Conservation (phyloP, 2,329 filamentous ascomycete species). For the Aureobasidium leucospermi region DNA sequence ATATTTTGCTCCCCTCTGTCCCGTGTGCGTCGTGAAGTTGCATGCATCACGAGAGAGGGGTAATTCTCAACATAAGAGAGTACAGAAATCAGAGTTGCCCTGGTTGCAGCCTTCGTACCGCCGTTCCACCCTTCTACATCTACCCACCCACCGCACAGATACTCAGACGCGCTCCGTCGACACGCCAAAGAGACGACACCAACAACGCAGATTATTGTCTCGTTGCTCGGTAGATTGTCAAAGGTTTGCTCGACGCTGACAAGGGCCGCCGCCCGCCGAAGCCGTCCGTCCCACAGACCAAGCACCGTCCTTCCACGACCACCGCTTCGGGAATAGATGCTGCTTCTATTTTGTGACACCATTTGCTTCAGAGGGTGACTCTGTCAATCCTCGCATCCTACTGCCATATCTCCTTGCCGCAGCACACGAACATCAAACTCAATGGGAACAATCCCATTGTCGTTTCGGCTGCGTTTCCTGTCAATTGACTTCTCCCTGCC, state of each 20-base stretch:
- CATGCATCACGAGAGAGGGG: not conserved
- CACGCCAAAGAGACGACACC: not conserved
- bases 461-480: not conserved
- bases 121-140: constrained; percentile 1
- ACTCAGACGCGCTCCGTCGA: not conserved
- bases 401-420: constrained; percentile 7
- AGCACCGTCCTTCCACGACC: not conserved
- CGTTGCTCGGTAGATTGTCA: constrained; percentile 13
- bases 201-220: constrained; percentile 14
- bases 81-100: constrained; percentile 10
- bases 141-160: not conserved
- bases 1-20: not conserved
- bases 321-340: constrained; percentile 9
- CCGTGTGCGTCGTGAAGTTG: not conserved
- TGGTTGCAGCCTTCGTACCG: constrained; percentile 4
- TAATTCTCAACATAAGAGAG: not conserved
- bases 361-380: constrained; percentile 9
- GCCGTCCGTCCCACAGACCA: constrained; percentile 14
- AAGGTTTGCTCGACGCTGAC: constrained; percentile 8
- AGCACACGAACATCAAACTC: constrained; percentile 6
- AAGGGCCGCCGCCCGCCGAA: constrained; percentile 12
- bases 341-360: constrained; percentile 8
- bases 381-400: not conserved
- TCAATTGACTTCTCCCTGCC: not conserved
- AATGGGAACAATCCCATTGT: constrained; percentile 6